Evolutionary conservation across 768 basidiomycete genomes (phyloP).

Genomic region (Naganishia onofrii): DNA sequence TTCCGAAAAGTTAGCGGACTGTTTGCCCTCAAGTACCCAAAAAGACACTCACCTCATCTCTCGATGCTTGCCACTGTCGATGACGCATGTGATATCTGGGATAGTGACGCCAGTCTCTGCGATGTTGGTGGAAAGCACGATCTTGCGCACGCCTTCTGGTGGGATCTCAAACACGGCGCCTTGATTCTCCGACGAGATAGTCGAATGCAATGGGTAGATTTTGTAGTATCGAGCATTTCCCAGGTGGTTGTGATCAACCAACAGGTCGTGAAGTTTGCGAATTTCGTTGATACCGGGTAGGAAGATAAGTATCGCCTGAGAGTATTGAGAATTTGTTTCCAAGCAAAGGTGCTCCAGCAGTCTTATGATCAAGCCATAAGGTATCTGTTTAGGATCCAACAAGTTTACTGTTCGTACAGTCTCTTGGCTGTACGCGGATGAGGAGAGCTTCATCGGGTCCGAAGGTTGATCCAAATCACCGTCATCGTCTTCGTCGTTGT

Average conservation of each 20-base stretch:
- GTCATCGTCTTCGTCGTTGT: constrained; percentile 51
- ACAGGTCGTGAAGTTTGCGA: constrained; percentile 74
- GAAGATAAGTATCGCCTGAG: constrained; percentile 81
- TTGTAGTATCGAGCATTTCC: constrained; percentile 64
- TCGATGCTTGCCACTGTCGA: constrained; percentile 87
- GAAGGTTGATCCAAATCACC: constrained; percentile 14
- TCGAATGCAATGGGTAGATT: constrained; percentile 85
- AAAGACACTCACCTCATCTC: constrained; percentile 67
- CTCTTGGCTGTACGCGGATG: constrained; percentile 65
- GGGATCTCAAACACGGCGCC: constrained; percentile 85
- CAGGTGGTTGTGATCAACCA: constrained; percentile 72
- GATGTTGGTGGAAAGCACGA: constrained; percentile 91
- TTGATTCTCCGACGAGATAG: constrained; percentile 86
- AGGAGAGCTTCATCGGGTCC: constrained; percentile 47
- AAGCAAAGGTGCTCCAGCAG: constrained; percentile 82
- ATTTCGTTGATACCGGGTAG: constrained; percentile 95
- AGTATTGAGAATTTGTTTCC: constrained; percentile 60
- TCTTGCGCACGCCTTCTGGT: constrained; percentile 75
- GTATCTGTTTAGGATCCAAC: constrained; percentile 81
- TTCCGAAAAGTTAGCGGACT: constrained; percentile 39
- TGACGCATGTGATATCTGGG: constrained; percentile 93
- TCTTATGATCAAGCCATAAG: constrained; percentile 81
- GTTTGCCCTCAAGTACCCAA: constrained; percentile 42
- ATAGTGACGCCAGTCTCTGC: constrained; percentile 98
- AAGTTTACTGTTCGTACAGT: constrained; percentile 77